Conservation (phyloP, 2,329 filamentous ascomycete genomes). For the Beauveria pseudobassiana region DNA sequence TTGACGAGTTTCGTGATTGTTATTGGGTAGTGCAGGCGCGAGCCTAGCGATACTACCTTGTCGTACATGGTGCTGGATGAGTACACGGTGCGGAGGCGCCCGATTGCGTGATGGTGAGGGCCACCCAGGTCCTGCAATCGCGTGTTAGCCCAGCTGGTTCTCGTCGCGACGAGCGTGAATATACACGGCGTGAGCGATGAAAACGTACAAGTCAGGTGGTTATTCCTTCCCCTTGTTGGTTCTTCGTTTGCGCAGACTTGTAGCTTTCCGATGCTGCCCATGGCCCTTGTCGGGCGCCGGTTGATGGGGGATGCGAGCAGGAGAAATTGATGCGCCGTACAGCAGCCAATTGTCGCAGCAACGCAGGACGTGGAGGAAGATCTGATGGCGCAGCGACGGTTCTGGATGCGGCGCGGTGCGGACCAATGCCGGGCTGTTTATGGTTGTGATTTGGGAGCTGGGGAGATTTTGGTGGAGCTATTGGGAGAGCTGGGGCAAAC, state of each 20-base stretch:
- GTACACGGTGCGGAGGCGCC: not conserved
- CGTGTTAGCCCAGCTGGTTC: not conserved
- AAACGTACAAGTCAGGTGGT: not conserved
- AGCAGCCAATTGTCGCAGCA: not conserved
- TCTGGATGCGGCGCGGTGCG: constrained; percentile 7
- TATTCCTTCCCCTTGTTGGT: not conserved
- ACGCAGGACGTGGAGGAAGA: not conserved
- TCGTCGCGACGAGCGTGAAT: not conserved
- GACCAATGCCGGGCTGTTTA: constrained; percentile 6
- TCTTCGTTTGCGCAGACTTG: constrained; percentile 3
- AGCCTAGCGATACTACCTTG: constrained; percentile 43
- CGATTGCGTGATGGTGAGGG: constrained; percentile 1
- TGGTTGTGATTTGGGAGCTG: not conserved
- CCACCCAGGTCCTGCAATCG: not conserved
- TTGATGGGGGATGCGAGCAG: not conserved
- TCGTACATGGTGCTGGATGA: constrained; percentile 26
- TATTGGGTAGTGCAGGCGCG: constrained; percentile 81
- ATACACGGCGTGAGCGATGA: not conserved
- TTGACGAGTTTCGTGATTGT: constrained; percentile 82
- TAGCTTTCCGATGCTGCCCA: constrained; percentile 7
- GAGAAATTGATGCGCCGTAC: not conserved
- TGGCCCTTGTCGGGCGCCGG: constrained; percentile 1
- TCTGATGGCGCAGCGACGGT: not conserved
- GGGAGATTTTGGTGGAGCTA: constrained; percentile 3
- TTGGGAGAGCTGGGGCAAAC: not conserved